Base-by-base conservation (phyloP, 2,329 filamentous ascomycete genomes). In the Thelonectria discophora region DNA sequence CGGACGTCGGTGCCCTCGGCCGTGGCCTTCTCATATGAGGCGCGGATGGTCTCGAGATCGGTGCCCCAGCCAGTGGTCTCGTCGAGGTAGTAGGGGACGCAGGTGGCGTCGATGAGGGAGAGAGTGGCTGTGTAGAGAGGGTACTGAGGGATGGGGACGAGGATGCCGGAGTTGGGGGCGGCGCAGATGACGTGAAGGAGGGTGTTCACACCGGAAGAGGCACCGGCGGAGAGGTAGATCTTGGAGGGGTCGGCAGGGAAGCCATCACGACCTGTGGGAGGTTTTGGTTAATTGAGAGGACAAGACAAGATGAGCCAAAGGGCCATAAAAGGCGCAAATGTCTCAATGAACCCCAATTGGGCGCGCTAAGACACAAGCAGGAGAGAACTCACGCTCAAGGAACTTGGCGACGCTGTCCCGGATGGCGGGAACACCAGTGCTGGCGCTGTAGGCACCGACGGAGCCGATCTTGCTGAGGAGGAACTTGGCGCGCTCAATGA, bases 141-240 rank as follows among this genome's bases (percentile, higher is more conserved):
- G 78, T 99, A 99, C 79, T 99, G 95, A 7, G 95, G 95, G 70
- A 99, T 98, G 21, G 94, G 95, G 18, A 98, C 90, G 64, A 99
- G 88, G 58, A 99, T 87, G 63, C 95, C 95, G 5, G 90, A 90
- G 62, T 90, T 84, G 52, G 89, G 87, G 55, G 84, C 83, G 54
- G 91, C 87, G 80, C 93, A 96, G 76, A 99, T 92, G 75, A 97
- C 85, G 80, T 95, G 89, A 64, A 99, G 86, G 67, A 98, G 88
- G 12, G 94, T 97, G 83, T 94, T 97, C 66, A 99, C 95, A 68
- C 94, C 95, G 4, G 94, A 92, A 3, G 94, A 97, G 65, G 95
- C 95, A 73, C 95, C 95, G 21, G 87, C 92, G 63, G 92, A 95
- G 71, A 98, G 88, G 83, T 95, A 99, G 77, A 99, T 91, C 75